phyloP scores from a whole-genome alignment of 2,329 filamentous ascomycete genomes.

The Ceratocystis alfenasii region DNA sequence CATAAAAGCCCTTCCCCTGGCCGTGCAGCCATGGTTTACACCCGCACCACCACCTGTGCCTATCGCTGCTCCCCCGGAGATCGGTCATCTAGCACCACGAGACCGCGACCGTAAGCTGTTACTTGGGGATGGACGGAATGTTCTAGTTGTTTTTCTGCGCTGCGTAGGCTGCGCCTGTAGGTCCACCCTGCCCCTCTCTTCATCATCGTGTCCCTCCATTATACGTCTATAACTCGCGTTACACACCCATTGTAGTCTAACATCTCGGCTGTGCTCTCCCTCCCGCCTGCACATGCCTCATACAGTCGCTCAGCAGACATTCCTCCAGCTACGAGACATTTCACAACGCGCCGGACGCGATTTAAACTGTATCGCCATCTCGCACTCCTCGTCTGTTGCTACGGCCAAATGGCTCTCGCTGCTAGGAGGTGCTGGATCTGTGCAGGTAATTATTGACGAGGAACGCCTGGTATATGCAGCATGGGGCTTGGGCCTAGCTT shows the following conservation, averaged over 20 bases:
- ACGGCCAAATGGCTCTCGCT: slow-evolving; percentile 47
- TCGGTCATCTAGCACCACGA: slow-evolving; percentile 38
- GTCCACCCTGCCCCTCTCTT: slow-evolving; percentile 24
- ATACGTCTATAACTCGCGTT: background rate
- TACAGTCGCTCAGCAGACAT: slow-evolving; percentile 45
- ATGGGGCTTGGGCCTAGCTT: slow-evolving; percentile 45
- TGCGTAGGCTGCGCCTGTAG: slow-evolving; percentile 46
- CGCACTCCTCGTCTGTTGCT: slow-evolving; percentile 45
- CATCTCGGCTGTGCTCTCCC: background rate
- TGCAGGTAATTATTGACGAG: slow-evolving; percentile 45
- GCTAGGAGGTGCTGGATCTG: slow-evolving; percentile 45
- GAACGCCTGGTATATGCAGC: slow-evolving; percentile 45
- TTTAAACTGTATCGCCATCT: slow-evolving; percentile 46
- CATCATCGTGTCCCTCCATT: slow-evolving; percentile 11
- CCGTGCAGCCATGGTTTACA: slow-evolving; percentile 42
- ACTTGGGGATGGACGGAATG: slow-evolving; percentile 35
- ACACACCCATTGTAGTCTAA: background rate
- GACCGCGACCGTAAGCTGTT: slow-evolving; percentile 37
- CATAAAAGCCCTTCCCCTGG: slow-evolving; percentile 39
- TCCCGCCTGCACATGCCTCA: background rate
- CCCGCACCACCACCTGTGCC: slow-evolving; percentile 41
- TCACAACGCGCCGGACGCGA: slow-evolving; percentile 38
- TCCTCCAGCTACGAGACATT: slow-evolving; percentile 43
- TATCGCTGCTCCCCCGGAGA: slow-evolving; percentile 35
- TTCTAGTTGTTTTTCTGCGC: slow-evolving; percentile 41